Conservation (phyloP, 441 rosid genomes). For the Pelargonium cotyledonis region DNA sequence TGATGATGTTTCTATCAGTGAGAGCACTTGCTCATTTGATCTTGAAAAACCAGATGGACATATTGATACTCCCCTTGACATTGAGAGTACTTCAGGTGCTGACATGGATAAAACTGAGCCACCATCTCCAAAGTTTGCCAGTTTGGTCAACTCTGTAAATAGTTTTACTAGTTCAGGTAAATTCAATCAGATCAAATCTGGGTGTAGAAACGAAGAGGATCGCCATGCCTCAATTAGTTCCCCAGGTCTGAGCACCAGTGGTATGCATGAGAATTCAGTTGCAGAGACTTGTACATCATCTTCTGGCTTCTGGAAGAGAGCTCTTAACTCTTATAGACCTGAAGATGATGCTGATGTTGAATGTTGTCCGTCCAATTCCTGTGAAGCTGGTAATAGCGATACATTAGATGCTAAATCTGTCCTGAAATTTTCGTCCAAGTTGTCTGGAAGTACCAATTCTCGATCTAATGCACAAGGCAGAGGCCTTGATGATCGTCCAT, state of each 20-base stretch:
- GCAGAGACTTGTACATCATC: slow-evolving; percentile 27
- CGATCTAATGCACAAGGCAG: slow-evolving; percentile 19
- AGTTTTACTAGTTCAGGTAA: slow-evolving; percentile 28
- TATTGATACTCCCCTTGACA: slow-evolving; percentile 28
- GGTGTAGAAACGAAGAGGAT: slow-evolving; percentile 25
- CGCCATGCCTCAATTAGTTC: slow-evolving; percentile 28
- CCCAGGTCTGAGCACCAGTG: slow-evolving; percentile 23
- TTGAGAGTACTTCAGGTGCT: slow-evolving; percentile 26
- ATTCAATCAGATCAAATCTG: slow-evolving; percentile 27
- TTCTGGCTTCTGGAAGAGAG: slow-evolving; percentile 57
- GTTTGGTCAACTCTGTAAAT: slow-evolving; percentile 56
- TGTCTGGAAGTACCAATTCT: slow-evolving; percentile 27
- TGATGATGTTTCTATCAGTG: slow-evolving; percentile 62
- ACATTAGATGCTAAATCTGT: slow-evolving; percentile 33
- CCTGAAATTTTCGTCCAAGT: slow-evolving; percentile 37
- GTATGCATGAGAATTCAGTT: slow-evolving; percentile 21
- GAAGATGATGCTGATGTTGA: slow-evolving; percentile 25
- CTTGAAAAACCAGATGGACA: slow-evolving; percentile 40
- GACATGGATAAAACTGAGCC: slow-evolving; percentile 37
- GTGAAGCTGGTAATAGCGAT: slow-evolving; percentile 22
- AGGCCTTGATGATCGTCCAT: slow-evolving; percentile 21
- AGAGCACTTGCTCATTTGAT: slow-evolving; percentile 59
- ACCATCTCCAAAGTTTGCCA: slow-evolving; percentile 66
- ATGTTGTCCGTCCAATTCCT: slow-evolving; percentile 24
- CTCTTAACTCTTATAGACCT: slow-evolving; percentile 32